Base-by-base conservation (phyloP, 805 yeast species). In the Hanseniaspora pseudoguilliermondii region DNA sequence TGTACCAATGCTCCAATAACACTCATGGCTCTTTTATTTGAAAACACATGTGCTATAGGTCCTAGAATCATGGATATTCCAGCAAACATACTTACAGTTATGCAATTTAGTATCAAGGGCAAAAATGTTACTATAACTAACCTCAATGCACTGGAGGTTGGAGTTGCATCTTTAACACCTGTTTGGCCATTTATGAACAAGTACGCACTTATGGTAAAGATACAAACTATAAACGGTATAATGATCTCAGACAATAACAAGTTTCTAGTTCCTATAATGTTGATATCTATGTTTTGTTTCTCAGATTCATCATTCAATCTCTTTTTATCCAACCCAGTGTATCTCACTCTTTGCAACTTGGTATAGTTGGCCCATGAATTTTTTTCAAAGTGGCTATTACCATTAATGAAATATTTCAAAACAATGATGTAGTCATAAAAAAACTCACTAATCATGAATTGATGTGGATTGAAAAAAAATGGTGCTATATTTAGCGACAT, bases 301-400 rank as follows among this genome's bases (percentile, higher is more conserved):
- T 84, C 93, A 56, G 88, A 79, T 35, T 69, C 70, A 62, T 83
- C 89, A 23, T 82, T 82, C 51, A 83, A 77, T 58, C 78, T 69
- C 70, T 80, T 81, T 57, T 86, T 76, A 75, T 89, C 90, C 76
- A 80, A 89, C 58, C 99, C 98, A 34, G 97, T 91, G 62, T 86
- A 80, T 64, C 89, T 81, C 10, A 96, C 87, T 70, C 99, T 80
- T 4, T 89, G 78, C 59, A 79, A 73, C 63, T 95, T 82, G 0
- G 81, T 81, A 64, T 75, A 83, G 2, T 80, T 81, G 54, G 83
- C 77, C 97, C 97, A 90, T 0, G 96, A 86, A 63, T 82, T 79
- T 52, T 70, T 68, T 61, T 80, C 82, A 75, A 79, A 78, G 60
- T 74, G 75, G 20, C 81, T 71, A 65, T 88, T 87, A 10, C 96